phyloP scores from a whole-genome alignment of 345 rosid species.

The Rhodomyrtus tomentosa region DNA sequence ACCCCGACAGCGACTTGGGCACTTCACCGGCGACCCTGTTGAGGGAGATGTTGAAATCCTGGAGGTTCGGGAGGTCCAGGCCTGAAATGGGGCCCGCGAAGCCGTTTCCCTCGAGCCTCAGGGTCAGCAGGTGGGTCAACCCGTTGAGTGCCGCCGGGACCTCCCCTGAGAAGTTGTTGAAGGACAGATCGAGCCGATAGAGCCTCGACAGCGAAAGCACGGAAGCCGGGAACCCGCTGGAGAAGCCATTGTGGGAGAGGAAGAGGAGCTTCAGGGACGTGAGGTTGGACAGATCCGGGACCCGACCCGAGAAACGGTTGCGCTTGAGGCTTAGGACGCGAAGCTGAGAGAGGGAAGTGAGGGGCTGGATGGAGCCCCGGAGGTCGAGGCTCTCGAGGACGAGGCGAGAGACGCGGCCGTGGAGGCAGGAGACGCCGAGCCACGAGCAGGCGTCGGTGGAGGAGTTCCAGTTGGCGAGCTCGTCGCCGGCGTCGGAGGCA shows the following conservation, averaged over 20 bases:
- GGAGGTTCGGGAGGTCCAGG: conserved; percentile 39
- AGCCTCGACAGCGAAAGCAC: conserved; percentile 36
- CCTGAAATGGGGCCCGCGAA: conserved; percentile 44
- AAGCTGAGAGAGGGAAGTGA: conserved; percentile 32
- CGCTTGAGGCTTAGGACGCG: conserved; percentile 71
- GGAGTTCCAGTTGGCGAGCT: conserved; percentile 54
- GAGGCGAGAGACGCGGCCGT: conserved; percentile 50
- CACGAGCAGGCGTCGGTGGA: conserved; percentile 42
- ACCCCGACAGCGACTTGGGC: conserved; percentile 50
- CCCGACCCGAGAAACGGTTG: conserved; percentile 47
- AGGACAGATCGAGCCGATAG: conserved; percentile 79
- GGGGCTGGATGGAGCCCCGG: not conserved
- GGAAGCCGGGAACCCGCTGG: conserved; percentile 54
- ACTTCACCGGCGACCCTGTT: conserved; percentile 58
- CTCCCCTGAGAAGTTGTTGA: conserved; percentile 64
- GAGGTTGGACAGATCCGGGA: conserved; percentile 59
- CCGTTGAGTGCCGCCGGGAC: conserved; percentile 33
- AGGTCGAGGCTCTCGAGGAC: conserved; percentile 60
- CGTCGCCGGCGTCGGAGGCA: conserved; percentile 37
- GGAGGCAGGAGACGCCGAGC: conserved; percentile 59
- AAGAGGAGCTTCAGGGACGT: conserved; percentile 69
- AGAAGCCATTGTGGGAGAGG: conserved; percentile 54
- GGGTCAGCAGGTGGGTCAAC: conserved; percentile 68
- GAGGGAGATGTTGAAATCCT: conserved; percentile 66
- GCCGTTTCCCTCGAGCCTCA: conserved; percentile 52